Conservation (phyloP, 2,329 filamentous ascomycete species). For the Microthyrium microscopicum region DNA sequence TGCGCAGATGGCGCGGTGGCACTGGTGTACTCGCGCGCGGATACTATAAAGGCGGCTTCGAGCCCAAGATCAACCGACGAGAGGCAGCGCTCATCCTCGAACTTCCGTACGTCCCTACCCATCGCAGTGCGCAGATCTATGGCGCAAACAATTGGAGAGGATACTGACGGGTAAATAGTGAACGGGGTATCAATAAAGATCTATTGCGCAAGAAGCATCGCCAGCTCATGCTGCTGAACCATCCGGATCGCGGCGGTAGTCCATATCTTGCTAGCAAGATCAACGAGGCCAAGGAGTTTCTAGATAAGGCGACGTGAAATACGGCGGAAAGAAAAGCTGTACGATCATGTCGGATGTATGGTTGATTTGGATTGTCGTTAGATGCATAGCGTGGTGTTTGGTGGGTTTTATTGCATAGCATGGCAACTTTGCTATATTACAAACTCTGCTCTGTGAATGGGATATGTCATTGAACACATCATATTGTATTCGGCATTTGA, state of each 20-base stretch:
- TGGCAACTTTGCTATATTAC: too few relatives aligned
- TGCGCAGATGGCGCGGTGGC: conserved; percentile 64
- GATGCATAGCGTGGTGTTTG: too few relatives aligned
- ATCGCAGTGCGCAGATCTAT: neutral
- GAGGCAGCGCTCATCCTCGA: conserved; percentile 85
- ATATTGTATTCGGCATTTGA: too few relatives aligned
- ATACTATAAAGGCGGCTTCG: conserved; percentile 98
- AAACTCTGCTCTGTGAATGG: too few relatives aligned
- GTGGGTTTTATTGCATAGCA: too few relatives aligned
- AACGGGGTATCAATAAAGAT: conserved; percentile 75
- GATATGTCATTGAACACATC: too few relatives aligned
- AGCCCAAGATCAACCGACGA: conserved; percentile 79
- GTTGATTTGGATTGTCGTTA: too few relatives aligned
- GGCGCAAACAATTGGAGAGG: neutral
- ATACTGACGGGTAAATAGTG: conserved; percentile 34
- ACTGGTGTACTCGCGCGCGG: conserved; percentile 66
- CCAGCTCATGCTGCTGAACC: conserved; percentile 91
- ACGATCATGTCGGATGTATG: too few relatives aligned
- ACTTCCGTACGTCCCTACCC: conserved; percentile 48
- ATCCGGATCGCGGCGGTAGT: conserved; percentile 91
- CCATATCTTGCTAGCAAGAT: conserved; percentile 95
- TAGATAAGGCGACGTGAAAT: too few relatives aligned
- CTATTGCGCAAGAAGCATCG: conserved; percentile 92
- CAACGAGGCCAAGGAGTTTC: conserved; percentile 92
- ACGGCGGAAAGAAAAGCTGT: too few relatives aligned